These are phyloP conservation scores for Solanum arcanum DNA, from an alignment of 257 asterid genomes.

Conservation along the genomic window DNA sequence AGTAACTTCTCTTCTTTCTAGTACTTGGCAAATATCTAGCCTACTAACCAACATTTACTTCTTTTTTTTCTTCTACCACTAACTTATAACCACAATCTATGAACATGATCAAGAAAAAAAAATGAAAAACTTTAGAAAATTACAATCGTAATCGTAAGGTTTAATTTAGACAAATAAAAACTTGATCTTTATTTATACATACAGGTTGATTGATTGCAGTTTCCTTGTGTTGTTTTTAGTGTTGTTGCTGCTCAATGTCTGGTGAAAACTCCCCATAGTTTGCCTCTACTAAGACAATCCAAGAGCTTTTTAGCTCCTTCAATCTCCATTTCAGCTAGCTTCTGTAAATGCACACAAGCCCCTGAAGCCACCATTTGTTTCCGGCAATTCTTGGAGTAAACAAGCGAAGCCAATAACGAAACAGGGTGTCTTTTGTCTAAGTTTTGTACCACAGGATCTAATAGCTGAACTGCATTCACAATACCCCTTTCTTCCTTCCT, in stretches of 20 bases:
- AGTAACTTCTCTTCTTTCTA: neutral
- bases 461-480: slow-evolving; percentile 29
- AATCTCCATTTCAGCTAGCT: slow-evolving; percentile 48
- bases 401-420: slow-evolving; percentile 26
- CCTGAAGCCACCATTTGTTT: slow-evolving; percentile 66
- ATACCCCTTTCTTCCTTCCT: slow-evolving; percentile 70
- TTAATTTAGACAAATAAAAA: slow-evolving; percentile 1
- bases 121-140: neutral
- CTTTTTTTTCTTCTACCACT: neutral
- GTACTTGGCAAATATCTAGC: neutral
- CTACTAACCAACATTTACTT: neutral
- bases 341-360: slow-evolving; percentile 50
- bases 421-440: slow-evolving; percentile 45
- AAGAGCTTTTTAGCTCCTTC: slow-evolving; percentile 78
- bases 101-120: slow-evolving; percentile 17
- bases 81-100: slow-evolving; percentile 18
- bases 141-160: neutral
- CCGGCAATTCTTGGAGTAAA: slow-evolving; percentile 56
- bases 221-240: neutral
- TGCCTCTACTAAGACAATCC: slow-evolving; percentile 48
- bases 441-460: slow-evolving; percentile 38
- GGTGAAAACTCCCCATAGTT: slow-evolving; percentile 68
- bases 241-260: slow-evolving; percentile 10
- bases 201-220: slow-evolving; percentile 7
- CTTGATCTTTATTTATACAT: slow-evolving; percentile 16